Conservation (phyloP, 169 alveolate species). For the Amoebophrya sp. region DNA sequence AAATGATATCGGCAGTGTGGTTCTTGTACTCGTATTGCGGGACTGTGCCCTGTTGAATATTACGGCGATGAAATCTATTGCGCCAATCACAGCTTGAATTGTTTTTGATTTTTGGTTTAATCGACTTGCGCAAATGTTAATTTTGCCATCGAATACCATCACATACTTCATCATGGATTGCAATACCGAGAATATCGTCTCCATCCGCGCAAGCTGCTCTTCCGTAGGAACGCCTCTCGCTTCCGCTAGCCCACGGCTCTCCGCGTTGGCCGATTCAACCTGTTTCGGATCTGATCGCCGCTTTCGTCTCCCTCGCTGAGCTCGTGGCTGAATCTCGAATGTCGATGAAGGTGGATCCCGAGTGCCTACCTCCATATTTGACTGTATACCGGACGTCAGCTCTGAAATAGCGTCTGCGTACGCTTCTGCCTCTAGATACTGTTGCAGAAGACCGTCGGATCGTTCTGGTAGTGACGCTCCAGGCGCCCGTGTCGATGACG, state of each 20-base stretch:
- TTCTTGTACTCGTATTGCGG: constrained; percentile 22
- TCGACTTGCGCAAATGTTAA: not conserved
- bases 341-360: too few relatives aligned
- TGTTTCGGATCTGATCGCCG: too few relatives aligned
- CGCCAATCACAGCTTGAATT: not conserved
- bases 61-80: not conserved
- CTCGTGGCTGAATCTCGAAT: too few relatives aligned
- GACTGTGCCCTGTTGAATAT: not conserved
- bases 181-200: not conserved
- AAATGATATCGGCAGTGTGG: constrained; percentile 44
- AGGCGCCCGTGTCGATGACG: not conserved
- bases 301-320: too few relatives aligned
- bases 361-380: too few relatives aligned
- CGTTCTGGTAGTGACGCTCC: not conserved
- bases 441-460: not conserved
- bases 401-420: not conserved
- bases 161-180: not conserved
- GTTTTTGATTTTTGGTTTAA: not conserved
- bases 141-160: not conserved
- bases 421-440: not conserved
- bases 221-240: too few relatives aligned
- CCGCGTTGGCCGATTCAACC: too few relatives aligned
- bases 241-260: too few relatives aligned
- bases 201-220: not conserved
- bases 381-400: too few relatives aligned